Evolutionary conservation across 805 yeast genomes (phyloP), one percentile per base, ranked within the genome.

Genomic region (Blastobotrys robertii): DNA sequence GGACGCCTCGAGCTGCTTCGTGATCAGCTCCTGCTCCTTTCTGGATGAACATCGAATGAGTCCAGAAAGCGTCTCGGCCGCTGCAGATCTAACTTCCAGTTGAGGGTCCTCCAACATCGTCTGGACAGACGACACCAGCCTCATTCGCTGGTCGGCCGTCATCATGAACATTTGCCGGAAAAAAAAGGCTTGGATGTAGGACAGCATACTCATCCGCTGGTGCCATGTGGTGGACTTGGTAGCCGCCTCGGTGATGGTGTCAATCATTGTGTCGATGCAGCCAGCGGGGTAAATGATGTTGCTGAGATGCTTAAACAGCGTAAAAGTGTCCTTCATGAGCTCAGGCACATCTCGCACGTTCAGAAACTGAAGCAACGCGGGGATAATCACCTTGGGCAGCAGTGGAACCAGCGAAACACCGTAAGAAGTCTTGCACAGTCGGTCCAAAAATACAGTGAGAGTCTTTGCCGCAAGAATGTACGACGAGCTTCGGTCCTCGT

Each of bases 261-360:
- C 54, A 37, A 81, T 46, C 54, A 79, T 51, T 45, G 58, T 53
- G 44, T 69, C 52, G 51, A 75, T 42, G 51, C 75, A 50, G 45
- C 60, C 64, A 11, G 62, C 56, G 33, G 73, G 63, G 46, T 66
- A 73, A 4, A 77, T 67, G 29, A 76, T 54, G 19, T 69, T 64
- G 0, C 80, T 75, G 3, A 81, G 56, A 25, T 63, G 56, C 12
- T 65, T 58, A 48, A 74, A 69, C 15, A 74, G 51, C 6, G 61
- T 53, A 1, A 73, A 67, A 0, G 90, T 83, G 9, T 52, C 38
- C 9, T 49, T 43, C 12, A 54, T 47, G 5, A 66, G 52, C 39
- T 82, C 84, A 50, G 94, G 83, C 10, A 84, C 84, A 48, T 90
- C 97, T 46, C 84, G 78, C 67, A 83, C 72, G 37, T 70, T 72